Evolutionary conservation across 2,329 filamentous ascomycete genomes (phyloP), one percentile per base, ranked within the genome.

Genomic region (Penicillium sp.): DNA sequence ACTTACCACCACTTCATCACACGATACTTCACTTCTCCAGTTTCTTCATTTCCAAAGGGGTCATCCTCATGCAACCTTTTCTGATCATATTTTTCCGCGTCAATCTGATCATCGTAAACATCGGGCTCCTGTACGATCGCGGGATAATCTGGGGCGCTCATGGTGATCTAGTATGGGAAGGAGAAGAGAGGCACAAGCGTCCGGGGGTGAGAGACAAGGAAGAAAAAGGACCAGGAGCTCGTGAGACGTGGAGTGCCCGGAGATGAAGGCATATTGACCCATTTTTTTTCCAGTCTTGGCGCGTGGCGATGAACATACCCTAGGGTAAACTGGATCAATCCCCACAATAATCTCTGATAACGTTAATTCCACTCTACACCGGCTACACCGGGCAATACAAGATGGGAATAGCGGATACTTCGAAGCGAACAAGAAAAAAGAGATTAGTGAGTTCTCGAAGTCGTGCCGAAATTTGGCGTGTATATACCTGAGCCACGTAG

Each of bases 11-110:
- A 81, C 42, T 70, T 66, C 70, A 78, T 74, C 1, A 76, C 78
- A 54, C 74, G 74, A 60, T 79, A 80, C 53, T 80, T 74, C 45
- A 80, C 72, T 48, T 75, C 73, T 16, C 67, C 62, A 28, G 57
- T 52, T 47, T 65, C 64, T 56, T 73, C 70, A 57, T 72, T 61
- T 31, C 70, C 69, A 57, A 72, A 73, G 3, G 68, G 67, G 53
- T 73, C 70, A 2, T 61, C 60, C 7, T 42, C 45, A 3, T 43
- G 53, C 24, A 46, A 29, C 23, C 49, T 18, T 15, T 61, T 56
- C 42, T 56, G 54, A 13, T 50, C 38, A 9, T 54, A 24, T 28
- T 63, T 63, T 34, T 63, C 60, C 28, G 57, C 45, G 9, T 61
- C 59, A 10, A 49, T 31, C 21, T 44, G 26, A 18, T 60, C 57